phyloP scores from a whole-genome alignment of 441 rosid species.

The Pelargonium citronellum region DNA sequence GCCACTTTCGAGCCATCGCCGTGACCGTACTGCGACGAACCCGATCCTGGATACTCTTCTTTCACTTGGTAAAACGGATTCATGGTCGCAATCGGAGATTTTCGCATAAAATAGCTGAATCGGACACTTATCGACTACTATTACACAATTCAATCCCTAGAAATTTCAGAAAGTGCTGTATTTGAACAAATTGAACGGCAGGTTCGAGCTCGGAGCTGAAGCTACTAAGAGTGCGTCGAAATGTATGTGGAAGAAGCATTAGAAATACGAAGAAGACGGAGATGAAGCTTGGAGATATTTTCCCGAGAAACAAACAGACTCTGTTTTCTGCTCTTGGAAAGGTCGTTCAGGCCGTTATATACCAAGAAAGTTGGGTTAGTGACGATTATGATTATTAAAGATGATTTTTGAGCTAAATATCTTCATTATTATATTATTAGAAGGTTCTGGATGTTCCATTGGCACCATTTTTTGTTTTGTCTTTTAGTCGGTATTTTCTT shows the following conservation, averaged over 20 bases:
- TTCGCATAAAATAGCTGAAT: neutral
- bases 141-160: neutral
- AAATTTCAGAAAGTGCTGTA: neutral
- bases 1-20: slow-evolving; percentile 16
- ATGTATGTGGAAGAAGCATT: neutral
- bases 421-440: slow-evolving; percentile 18
- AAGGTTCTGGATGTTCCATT: slow-evolving; percentile 36
- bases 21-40: slow-evolving; percentile 19
- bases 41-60: slow-evolving; percentile 36
- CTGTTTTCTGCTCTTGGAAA: slow-evolving; percentile 13
- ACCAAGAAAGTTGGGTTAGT: slow-evolving; percentile 9
- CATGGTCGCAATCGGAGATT: slow-evolving; percentile 22
- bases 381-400: neutral
- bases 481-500: no score
- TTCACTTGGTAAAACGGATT: slow-evolving; percentile 35
- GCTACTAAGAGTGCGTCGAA: neutral
- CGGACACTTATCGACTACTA: neutral
- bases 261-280: neutral
- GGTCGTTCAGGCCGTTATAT: slow-evolving; percentile 30
- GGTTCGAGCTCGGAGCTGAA: neutral
- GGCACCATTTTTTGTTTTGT: neutral
- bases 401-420: neutral
- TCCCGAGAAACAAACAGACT: neutral
- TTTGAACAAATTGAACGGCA: neutral
- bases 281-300: slow-evolving; percentile 10